phyloP scores from a whole-genome alignment of 805 yeast genomes.

The Yamadazyma sp. region DNA sequence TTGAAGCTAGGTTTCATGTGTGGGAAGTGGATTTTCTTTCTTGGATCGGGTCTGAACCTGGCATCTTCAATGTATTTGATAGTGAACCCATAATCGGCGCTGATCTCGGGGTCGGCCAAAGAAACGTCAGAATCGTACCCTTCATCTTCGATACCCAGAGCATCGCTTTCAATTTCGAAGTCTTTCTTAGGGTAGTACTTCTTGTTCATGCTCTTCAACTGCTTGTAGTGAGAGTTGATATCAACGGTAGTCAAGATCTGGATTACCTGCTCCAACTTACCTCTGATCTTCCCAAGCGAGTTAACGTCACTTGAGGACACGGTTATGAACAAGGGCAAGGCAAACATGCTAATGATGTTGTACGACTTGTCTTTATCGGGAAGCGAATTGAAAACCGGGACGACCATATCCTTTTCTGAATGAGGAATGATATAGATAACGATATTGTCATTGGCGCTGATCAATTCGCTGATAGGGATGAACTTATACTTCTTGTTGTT shows the following conservation, averaged over 20 bases:
- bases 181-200: conserved; percentile 28
- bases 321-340: conserved; percentile 73
- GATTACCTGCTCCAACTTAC: conserved; percentile 48
- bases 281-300: conserved; percentile 58
- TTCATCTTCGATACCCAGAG: conserved; percentile 21
- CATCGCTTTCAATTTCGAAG: conserved; percentile 21
- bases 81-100: conserved; percentile 50
- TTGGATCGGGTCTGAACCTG: conserved; percentile 17
- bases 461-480: conserved; percentile 66
- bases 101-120: conserved; percentile 50
- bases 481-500: conserved; percentile 53
- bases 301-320: conserved; percentile 50
- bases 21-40: conserved; percentile 45
- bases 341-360: conserved; percentile 53
- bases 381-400: conserved; percentile 58
- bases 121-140: conserved; percentile 50
- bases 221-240: conserved; percentile 22
- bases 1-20: conserved; percentile 41
- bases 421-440: conserved; percentile 59
- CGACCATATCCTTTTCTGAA: conserved; percentile 41
- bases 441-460: conserved; percentile 60
- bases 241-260: conserved; percentile 26
- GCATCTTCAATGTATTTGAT: conserved; percentile 32
- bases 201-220: conserved; percentile 17
- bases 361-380: conserved; percentile 37